Conservation (phyloP, 2,329 filamentous ascomycete genomes). For the Dothistroma septosporum region DNA sequence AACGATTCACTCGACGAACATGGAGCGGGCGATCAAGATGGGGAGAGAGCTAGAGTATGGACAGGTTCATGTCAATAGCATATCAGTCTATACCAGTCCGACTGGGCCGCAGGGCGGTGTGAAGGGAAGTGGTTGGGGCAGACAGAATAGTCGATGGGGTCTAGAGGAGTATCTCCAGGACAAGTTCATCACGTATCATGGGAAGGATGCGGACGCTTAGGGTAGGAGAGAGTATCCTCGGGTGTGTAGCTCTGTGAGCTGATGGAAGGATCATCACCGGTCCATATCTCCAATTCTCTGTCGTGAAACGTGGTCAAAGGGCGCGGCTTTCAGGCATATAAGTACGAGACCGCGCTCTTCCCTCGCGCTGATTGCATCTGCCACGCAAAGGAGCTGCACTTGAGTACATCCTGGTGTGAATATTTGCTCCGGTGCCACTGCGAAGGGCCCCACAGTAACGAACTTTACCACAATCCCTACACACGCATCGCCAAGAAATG, state of each 20-base stretch:
- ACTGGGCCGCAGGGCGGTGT: background rate
- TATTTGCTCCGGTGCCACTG: no score
- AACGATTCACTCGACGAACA: constrained; percentile 28
- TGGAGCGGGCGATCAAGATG: constrained; percentile 27
- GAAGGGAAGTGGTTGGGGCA: constrained; percentile 6
- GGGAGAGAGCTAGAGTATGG: constrained; percentile 8
- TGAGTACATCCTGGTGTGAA: no score
- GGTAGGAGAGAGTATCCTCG: background rate
- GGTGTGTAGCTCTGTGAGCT: no score
- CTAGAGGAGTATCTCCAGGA: background rate
- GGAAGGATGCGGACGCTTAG: constrained; percentile 1
- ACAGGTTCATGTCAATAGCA: constrained; percentile 7
- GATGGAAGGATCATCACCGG: no score
- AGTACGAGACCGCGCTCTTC: no score
- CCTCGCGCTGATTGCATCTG: no score
- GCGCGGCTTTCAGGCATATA: no score
- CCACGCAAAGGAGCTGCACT: no score
- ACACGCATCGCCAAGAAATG: background rate
- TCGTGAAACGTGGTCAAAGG: no score
- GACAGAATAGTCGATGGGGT: background rate
- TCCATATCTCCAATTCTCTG: background rate
- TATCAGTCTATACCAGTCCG: constrained; percentile 5
- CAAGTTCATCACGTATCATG: constrained; percentile 3
- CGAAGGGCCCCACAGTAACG: background rate
- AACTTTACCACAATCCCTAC: background rate